Base-by-base conservation (phyloP, 129 eudicot species). In the Smallanthus sonchifolius region DNA sequence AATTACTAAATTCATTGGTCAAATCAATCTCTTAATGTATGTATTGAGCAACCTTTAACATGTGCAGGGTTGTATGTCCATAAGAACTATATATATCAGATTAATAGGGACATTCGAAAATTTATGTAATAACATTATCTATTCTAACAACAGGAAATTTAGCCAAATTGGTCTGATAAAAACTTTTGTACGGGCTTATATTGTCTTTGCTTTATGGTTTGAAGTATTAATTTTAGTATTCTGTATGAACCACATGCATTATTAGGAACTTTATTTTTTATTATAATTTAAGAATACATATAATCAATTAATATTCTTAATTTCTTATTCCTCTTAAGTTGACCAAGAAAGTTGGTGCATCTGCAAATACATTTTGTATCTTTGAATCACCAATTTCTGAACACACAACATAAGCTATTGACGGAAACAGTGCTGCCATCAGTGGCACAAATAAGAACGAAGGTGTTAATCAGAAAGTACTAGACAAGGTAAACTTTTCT, bases 401-500 rank as follows among this genome's bases (percentile, higher is more conserved):
- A 54, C 64, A 52, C 62, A 64, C 78, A 35, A 10, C 76, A 30
- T 88, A 60, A 57, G 83, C 84, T 72, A 77, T 74, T 43, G 91
- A 84, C 45, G 60, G 80, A 70, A 80, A 69, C 32, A 79, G 72
- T 15, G 82, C 30, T 24, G 1, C 77, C 67, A 66, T 69, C 61
- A 80, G 78, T 40, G 74, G 84, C 80, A 82, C 90, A 40, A 78
- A 65, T n/a, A 79, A 75, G 79, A 94, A 67, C 49, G 99, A 94
- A 65, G 91, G 96, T 65, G 93, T 88, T 69, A 86, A 86, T 75
- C 86, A 93, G 54, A 93, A 83, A 86, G 96, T 97, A 75, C 73
- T 94, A 80, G 99, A 94, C 73, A 94, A 91, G 99, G 99, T 94
- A 77, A 43, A 17, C 17, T 61, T 61, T 74, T 24, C 1, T 24